phyloP scores from a whole-genome alignment of 371 early-diverging fungal species.

The Mortierella sp. region DNA sequence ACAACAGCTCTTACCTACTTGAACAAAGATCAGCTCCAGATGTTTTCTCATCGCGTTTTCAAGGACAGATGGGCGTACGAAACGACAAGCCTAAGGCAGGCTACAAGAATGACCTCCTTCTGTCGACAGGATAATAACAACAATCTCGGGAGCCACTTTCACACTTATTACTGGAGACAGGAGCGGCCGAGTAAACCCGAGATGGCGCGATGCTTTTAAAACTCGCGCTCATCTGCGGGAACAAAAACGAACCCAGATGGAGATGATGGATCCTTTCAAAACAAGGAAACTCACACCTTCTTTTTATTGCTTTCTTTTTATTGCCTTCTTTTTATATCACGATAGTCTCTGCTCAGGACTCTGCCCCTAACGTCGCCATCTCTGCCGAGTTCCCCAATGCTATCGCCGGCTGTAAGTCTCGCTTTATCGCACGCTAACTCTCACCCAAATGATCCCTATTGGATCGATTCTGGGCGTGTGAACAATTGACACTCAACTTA shows the following conservation, averaged over 20 bases:
- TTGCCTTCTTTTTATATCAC: background rate
- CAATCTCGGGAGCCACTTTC: background rate
- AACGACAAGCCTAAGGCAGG: background rate
- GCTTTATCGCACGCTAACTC: background rate
- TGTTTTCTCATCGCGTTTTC: background rate
- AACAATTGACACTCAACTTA: background rate
- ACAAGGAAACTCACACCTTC: slow-evolving; percentile 9
- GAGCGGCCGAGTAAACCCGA: background rate
- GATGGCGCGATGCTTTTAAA: background rate
- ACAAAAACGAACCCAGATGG: background rate
- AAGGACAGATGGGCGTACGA: background rate
- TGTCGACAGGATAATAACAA: background rate
- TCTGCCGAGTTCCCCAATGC: slow-evolving; percentile 53
- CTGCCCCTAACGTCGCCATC: slow-evolving; percentile 39
- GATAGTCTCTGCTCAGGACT: slow-evolving; percentile 49
- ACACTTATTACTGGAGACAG: background rate
- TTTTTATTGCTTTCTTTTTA: background rate
- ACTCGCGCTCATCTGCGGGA: background rate
- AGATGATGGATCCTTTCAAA: slow-evolving; percentile 3
- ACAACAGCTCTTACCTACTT: background rate
- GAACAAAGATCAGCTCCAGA: background rate
- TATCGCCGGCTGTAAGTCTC: slow-evolving; percentile 51
- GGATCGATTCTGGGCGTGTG: background rate
- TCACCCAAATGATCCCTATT: background rate
- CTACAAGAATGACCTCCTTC: background rate